Percentiles rank a stretch among this genome's conserved stretches.
Evolutionary conservation across 768 basidiomycete species (phyloP).

Genomic region (Phylloporus scabripes): DNA sequence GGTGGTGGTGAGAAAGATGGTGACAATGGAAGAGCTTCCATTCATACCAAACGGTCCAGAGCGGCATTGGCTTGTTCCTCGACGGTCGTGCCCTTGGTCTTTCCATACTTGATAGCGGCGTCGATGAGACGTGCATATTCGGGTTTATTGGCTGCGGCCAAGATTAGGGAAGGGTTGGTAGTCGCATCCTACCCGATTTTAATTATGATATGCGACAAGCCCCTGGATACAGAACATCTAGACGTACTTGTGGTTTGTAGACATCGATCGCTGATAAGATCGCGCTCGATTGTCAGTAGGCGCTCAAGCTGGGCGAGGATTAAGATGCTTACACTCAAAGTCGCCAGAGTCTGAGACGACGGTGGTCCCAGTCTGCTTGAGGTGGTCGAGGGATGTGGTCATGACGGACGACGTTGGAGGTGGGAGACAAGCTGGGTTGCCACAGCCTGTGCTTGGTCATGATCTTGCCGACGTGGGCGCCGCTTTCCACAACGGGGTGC

Average conservation of each 20-base stretch:
- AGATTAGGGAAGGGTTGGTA: slow-evolving; percentile 93
- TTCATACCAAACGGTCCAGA: slow-evolving; percentile 79
- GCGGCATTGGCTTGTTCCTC: slow-evolving; percentile 76
- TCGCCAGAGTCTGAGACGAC: slow-evolving; percentile 98
- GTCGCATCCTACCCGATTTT: slow-evolving; percentile 73
- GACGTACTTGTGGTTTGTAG: slow-evolving; percentile 85
- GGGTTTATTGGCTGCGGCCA: slow-evolving; percentile 88
- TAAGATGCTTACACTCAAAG: slow-evolving; percentile 60
- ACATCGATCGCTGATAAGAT: slow-evolving; percentile 74
- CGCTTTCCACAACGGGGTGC: no score
- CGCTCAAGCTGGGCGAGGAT: slow-evolving; percentile 7
- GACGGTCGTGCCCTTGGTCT: slow-evolving; percentile 72
- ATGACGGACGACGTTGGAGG: slow-evolving; percentile 40
- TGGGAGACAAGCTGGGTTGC: neutral
- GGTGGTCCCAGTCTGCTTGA: slow-evolving; percentile 90
- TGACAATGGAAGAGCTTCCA: slow-evolving; percentile 10
- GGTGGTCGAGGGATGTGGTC: slow-evolving; percentile 75
- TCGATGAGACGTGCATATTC: slow-evolving; percentile 81
- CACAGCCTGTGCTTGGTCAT: slow-evolving; percentile 6
- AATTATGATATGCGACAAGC: slow-evolving; percentile 6
- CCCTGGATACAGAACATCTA: slow-evolving; percentile 10
- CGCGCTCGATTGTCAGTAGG: slow-evolving; percentile 15
- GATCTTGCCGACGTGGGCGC: neutral
- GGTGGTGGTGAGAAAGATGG: slow-evolving; percentile 11
- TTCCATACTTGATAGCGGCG: slow-evolving; percentile 65